Base-by-base conservation (phyloP, 1,139 yeast genomes). In the Hemisphaericaspora lyxosophila region DNA sequence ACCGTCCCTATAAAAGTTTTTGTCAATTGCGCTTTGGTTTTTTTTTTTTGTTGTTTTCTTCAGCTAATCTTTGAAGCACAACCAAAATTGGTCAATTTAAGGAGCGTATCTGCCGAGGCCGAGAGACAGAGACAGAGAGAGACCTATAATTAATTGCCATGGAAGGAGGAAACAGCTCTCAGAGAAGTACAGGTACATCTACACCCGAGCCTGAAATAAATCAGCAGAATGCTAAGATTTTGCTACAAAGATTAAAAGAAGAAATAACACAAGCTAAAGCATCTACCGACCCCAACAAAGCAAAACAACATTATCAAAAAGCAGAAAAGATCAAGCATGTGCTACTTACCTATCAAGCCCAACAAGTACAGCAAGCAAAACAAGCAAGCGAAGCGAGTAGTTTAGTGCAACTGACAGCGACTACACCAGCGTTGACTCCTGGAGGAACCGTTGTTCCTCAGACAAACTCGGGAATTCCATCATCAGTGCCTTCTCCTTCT, bases 261-360 rank as follows among this genome's bases (percentile, higher is more conserved):
- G 89, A 82, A 51, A 73, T 81, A 38, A 78, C 76, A 26, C 75
- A 77, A 46, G 94, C 89, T 1, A 76, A 76, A 48, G 70, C 71
- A 4, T 65, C 73, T 5, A 56, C 56, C 35, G 82, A 80, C 35
- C 6, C 49, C 2, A 82, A 78, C 0, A 81, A 76, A 47, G 92
- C 90, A n/a, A 78, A 78, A 54, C 80, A 75, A 48, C 87, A 84
- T 53, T 64, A 77, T 47, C 67, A 71, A 45, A 81, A 79, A 43
- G 94, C 92, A 2, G 85, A 85, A 40, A 76, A 76, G 41, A 80
- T 86, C 48, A 78, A 74, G 49, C 70, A 65, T 56, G 71, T 67
- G 41, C 70, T 73, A 42, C 47, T 67, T 25, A 65, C 56, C 38
- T 70, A 67, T 46, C 71, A 69, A 39, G 70, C 69, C 7, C 74